phyloP scores from a whole-genome alignment of 1,284 basidiomycete genomes.

The Flammula alnicola region DNA sequence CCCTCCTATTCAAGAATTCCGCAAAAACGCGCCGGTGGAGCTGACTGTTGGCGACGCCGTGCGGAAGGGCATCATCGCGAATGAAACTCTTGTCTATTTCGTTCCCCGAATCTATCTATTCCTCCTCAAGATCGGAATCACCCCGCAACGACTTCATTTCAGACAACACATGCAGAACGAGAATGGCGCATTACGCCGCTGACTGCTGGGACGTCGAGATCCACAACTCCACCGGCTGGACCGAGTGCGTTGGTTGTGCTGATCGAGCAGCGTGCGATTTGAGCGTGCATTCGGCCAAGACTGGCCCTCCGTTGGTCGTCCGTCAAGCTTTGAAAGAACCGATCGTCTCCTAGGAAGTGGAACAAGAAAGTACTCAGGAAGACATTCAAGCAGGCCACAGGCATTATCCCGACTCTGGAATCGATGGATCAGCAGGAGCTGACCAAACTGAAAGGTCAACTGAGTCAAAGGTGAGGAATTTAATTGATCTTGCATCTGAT shows the following conservation, averaged over 20 bases:
- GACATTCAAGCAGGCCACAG: slow-evolving; percentile 88
- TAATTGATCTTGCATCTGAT: slow-evolving; percentile 22
- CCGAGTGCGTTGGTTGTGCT: slow-evolving; percentile 99
- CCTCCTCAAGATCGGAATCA: slow-evolving; percentile 91
- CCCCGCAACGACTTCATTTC: slow-evolving; percentile 87
- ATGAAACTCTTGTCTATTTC: slow-evolving; percentile 98
- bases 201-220: slow-evolving; percentile 99
- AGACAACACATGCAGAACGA: slow-evolving; percentile 94
- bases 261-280: slow-evolving; percentile 97
- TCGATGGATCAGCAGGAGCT: slow-evolving; percentile 75
- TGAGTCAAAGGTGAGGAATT: slow-evolving; percentile 71
- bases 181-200: slow-evolving; percentile 98
- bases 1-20: slow-evolving; percentile 85
- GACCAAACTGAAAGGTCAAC: slow-evolving; percentile 71
- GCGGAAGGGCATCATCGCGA: slow-evolving; percentile 85
- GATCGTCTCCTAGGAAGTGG: slow-evolving; percentile 54
- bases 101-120: slow-evolving; percentile 92
- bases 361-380: slow-evolving; percentile 93
- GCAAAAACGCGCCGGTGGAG: slow-evolving; percentile 66
- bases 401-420: slow-evolving; percentile 69
- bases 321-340: slow-evolving; percentile 87
- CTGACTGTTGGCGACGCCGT: slow-evolving; percentile 93
- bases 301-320: slow-evolving; percentile 79
- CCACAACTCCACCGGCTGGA: slow-evolving; percentile 94
- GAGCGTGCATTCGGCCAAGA: slow-evolving; percentile 63